These are phyloP conservation scores for Comarum palustre DNA, from an alignment of 306 rosid species.

Conservation along the genomic window DNA sequence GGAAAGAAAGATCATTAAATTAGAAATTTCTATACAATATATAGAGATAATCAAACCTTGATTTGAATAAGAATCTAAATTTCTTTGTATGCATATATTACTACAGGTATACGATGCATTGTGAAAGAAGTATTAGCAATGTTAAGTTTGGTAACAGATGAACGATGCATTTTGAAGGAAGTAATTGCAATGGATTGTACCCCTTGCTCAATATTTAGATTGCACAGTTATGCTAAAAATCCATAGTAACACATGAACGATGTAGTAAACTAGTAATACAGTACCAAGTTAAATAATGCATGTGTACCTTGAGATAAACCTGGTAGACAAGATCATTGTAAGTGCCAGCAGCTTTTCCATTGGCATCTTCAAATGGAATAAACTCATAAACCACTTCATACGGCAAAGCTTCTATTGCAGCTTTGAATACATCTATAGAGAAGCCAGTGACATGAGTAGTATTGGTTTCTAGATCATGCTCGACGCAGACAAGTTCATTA, in stretches of 20 bases:
- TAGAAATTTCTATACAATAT: too few species aligned
- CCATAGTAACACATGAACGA: not conserved
- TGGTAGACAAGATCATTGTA: slow-evolving; percentile 15
- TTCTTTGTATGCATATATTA: too few species aligned
- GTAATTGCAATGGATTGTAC: too few species aligned
- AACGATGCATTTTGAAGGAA: too few species aligned
- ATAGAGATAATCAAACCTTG: too few species aligned
- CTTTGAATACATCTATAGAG: slow-evolving; percentile 21
- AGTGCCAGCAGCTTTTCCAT: not conserved
- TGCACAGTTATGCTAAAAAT: not conserved
- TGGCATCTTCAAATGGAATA: slow-evolving; percentile 4
- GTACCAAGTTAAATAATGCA: too few species aligned
- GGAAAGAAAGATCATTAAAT: too few species aligned
- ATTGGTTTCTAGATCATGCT: slow-evolving; percentile 4
- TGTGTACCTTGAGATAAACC: slow-evolving; percentile 14
- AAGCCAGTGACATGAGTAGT: slow-evolving; percentile 8
- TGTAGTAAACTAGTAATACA: too few species aligned
- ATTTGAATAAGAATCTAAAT: not conserved
- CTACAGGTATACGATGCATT: not conserved
- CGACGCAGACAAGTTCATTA: slow-evolving; percentile 9
- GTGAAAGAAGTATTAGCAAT: too few species aligned
- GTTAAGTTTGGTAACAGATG: too few species aligned
- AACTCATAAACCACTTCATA: not conserved
- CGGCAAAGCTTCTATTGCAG: not conserved
- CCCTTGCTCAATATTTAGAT: not conserved